Evolutionary conservation across 2,329 filamentous ascomycete species (phyloP), one percentile per base, ranked within the genome.

Genomic region (Camillea tinctor): DNA sequence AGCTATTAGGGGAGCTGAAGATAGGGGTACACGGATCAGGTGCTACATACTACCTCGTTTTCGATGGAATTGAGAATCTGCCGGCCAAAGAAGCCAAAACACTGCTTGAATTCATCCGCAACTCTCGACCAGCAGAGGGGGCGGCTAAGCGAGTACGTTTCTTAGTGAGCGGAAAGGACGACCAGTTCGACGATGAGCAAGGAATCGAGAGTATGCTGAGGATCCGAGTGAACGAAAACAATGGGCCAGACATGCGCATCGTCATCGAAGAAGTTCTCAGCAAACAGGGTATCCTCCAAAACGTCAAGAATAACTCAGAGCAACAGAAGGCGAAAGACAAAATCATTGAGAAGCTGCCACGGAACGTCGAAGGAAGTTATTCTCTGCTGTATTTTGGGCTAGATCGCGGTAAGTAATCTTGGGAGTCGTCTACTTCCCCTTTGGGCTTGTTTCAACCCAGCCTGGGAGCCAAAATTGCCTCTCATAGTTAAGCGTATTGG

Each of bases 51-150:
- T 68, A 69, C 21, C 56, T 71, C 9, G 59, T 66, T 9, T 69
- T 71, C 30, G 68, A 71, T 20, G 68, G 69, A 1, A 24, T 71
- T 15, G 69, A 71, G n/a, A 68, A 69, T 19, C 22, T 71, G 22
- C 61, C 61, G 2, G 36, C 57, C 0, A 58, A 58, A 26, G 54
- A 67, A 13, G 40, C 55, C 15, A 30, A 64, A 4, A 52, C 58
- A 21, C 54, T 70, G 48, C 55, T 69, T 0, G 30, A 51, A n/a
- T 66, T 66, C 5, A 50, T 58, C 4, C 66, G 65, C 5, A 52
- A 58, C 24, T 30, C 62, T 4, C 58, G 56, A 48, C n/a, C 64
- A 13, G n/a, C 58, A 1, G 56, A 30, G 2, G 59, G 60, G 9
- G 50, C 60, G 7, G 51, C 56, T 20, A 62, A 63, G 8, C 54